These are phyloP conservation scores for Calonectria pteridis DNA, from an alignment of 2,329 filamentous ascomycete genomes.

Conservation along the genomic window DNA sequence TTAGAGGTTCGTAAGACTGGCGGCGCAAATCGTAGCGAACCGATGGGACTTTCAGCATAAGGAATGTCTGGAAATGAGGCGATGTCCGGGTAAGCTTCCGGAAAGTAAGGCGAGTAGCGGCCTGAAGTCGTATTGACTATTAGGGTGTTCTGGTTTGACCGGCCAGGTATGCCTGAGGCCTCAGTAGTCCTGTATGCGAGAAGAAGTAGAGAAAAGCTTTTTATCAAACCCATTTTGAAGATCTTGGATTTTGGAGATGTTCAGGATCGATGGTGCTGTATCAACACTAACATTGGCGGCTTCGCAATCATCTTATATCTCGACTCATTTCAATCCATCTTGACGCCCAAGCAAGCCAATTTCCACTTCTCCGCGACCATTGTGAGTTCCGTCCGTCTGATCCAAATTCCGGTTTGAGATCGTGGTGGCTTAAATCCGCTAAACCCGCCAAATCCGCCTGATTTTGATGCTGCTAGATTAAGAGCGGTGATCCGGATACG, in stretches of 20 bases:
- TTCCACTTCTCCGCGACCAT: no score
- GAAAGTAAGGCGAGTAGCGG: constrained; percentile 25
- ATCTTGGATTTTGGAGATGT: neutral
- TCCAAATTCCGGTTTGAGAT: neutral
- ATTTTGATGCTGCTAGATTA: neutral
- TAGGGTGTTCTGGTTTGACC: neutral
- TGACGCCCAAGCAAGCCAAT: neutral
- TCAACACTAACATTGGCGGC: no score
- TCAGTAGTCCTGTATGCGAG: neutral
- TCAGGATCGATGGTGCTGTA: neutral
- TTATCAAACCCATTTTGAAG: neutral
- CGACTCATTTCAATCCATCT: neutral
- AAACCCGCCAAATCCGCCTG: neutral
- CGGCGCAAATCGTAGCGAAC: constrained; percentile 27
- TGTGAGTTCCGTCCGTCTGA: neutral
- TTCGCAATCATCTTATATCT: neutral
- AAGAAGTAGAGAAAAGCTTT: neutral
- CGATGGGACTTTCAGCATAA: constrained; percentile 28
- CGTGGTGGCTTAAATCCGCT: neutral
- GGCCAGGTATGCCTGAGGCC: neutral
- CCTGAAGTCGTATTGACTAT: constrained; percentile 35
- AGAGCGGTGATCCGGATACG: neutral
- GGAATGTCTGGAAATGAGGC: constrained; percentile 36
- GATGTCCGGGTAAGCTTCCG: constrained; percentile 1
- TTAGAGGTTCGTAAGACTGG: constrained; percentile 2